phyloP scores from a whole-genome alignment of 2,329 filamentous ascomycete genomes.

The Talaromyces sp. region DNA sequence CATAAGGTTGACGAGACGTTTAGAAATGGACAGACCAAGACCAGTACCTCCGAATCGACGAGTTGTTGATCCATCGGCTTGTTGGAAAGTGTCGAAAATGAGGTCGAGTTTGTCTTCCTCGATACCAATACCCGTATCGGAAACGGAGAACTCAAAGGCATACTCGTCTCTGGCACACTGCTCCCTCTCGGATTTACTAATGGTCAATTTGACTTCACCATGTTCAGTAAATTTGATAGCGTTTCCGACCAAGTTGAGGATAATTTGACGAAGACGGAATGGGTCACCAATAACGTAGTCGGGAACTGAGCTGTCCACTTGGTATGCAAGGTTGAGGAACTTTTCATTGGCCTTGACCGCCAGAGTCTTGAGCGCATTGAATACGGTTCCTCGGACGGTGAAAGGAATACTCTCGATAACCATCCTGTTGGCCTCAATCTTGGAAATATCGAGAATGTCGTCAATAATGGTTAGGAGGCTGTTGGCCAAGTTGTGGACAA shows the following conservation, averaged over 20 bases:
- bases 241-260: constrained; percentile 91
- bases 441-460: constrained; percentile 64
- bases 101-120: constrained; percentile 87
- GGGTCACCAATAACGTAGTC: constrained; percentile 92
- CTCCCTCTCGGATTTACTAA: constrained; percentile 62
- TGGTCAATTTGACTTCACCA: constrained; percentile 85
- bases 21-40: constrained; percentile 90
- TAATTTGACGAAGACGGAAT: constrained; percentile 89
- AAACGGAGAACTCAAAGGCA: constrained; percentile 87
- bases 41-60: constrained; percentile 92
- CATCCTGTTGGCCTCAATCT: constrained; percentile 90
- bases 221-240: constrained; percentile 97
- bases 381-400: constrained; percentile 84
- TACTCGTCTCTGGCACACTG: constrained; percentile 70
- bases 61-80: constrained; percentile 92
- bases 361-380: constrained; percentile 92
- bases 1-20: constrained; percentile 90
- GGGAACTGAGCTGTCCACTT: constrained; percentile 83
- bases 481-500: constrained; percentile 91
- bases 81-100: constrained; percentile 97
- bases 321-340: constrained; percentile 82
- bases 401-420: constrained; percentile 95
- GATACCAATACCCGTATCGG: constrained; percentile 92
- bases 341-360: constrained; percentile 96
- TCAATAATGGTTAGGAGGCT: constrained; percentile 94